These are phyloP conservation scores for Brachypodium distachyon DNA, from an alignment of 202 grass and related monocot species.

Conservation along the genomic window DNA sequence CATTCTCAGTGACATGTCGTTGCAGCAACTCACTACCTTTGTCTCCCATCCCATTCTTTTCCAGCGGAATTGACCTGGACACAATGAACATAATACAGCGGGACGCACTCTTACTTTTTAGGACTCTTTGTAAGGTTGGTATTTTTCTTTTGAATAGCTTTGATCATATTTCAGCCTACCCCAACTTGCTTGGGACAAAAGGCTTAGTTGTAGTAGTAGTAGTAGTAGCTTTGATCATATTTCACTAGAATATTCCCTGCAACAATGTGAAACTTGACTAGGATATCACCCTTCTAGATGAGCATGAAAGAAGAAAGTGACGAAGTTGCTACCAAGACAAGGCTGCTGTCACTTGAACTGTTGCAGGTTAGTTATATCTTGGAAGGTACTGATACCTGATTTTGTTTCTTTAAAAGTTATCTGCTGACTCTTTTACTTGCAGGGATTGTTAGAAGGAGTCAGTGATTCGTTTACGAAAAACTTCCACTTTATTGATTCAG, in stretches of 20 bases:
- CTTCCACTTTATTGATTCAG: slow-evolving; percentile 99
- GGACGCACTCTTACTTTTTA: slow-evolving; percentile 84
- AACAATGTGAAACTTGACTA: neutral
- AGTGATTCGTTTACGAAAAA: slow-evolving; percentile 85
- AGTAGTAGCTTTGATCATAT: neutral
- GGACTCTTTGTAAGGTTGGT: slow-evolving; percentile 95
- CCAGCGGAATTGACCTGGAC: slow-evolving; percentile 85
- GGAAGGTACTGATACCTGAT: slow-evolving; percentile 12
- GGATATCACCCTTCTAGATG: slow-evolving; percentile 58
- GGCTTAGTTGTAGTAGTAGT: no score
- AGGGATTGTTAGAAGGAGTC: slow-evolving; percentile 97
- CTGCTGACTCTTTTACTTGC: slow-evolving; percentile 12
- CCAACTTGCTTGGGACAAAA: no score
- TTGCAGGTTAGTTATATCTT: slow-evolving; percentile 62
- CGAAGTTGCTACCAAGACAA: slow-evolving; percentile 89
- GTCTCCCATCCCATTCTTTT: neutral
- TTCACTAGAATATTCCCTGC: slow-evolving; percentile 19
- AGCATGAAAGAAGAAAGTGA: slow-evolving; percentile 99
- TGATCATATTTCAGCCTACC: slow-evolving; percentile 4
- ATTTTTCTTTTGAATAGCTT: slow-evolving; percentile 23
- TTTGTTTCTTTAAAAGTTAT: slow-evolving; percentile 34
- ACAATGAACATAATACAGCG: slow-evolving; percentile 86
- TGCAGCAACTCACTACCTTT: slow-evolving; percentile 18
- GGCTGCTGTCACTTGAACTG: slow-evolving; percentile 93
- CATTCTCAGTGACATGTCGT: neutral